Evolutionary conservation across 1,139 yeast genomes (phyloP).

Genomic region (Candida anutae): DNA sequence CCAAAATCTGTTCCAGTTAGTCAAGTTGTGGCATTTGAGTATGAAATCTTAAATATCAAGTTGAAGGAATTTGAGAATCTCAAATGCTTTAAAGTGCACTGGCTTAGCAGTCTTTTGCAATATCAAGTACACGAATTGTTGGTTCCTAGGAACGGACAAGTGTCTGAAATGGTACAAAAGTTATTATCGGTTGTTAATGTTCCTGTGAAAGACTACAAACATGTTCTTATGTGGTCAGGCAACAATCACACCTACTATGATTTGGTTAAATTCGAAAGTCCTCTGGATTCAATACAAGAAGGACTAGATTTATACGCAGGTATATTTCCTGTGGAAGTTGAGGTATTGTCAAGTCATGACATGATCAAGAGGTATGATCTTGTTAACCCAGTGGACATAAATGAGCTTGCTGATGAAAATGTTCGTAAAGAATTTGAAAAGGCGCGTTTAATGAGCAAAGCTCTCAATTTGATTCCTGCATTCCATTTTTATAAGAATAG

Average conservation of each 20-base stretch:
- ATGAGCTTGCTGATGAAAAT: constrained; percentile 19
- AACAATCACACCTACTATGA: constrained; percentile 32
- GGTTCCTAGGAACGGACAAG: constrained; percentile 54
- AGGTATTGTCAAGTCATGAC: constrained; percentile 30
- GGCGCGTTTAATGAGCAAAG: constrained; percentile 26
- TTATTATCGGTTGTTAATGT: constrained; percentile 51
- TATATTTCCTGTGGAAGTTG: constrained; percentile 38
- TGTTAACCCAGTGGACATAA: constrained; percentile 10
- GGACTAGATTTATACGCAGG: constrained; percentile 35
- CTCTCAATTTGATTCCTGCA: constrained; percentile 36
- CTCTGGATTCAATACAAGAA: constrained; percentile 27
- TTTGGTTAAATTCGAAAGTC: constrained; percentile 28
- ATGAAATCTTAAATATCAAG: constrained; percentile 70
- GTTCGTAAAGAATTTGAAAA: constrained; percentile 18
- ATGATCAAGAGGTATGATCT: constrained; percentile 24
- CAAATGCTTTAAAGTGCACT: constrained; percentile 53
- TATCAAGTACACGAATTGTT: constrained; percentile 65
- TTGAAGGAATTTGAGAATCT: constrained; percentile 72
- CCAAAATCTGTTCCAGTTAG: constrained; percentile 42
- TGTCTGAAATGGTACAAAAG: constrained; percentile 48
- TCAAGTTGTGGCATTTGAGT: constrained; percentile 48
- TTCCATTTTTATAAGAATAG: constrained; percentile 75
- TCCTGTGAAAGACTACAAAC: constrained; percentile 39
- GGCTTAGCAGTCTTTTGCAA: constrained; percentile 57
- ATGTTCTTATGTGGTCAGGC: constrained; percentile 55